Base-by-base conservation (phyloP, 2,329 filamentous ascomycete genomes). In the Pseudovirgaria hyperparasitica region DNA sequence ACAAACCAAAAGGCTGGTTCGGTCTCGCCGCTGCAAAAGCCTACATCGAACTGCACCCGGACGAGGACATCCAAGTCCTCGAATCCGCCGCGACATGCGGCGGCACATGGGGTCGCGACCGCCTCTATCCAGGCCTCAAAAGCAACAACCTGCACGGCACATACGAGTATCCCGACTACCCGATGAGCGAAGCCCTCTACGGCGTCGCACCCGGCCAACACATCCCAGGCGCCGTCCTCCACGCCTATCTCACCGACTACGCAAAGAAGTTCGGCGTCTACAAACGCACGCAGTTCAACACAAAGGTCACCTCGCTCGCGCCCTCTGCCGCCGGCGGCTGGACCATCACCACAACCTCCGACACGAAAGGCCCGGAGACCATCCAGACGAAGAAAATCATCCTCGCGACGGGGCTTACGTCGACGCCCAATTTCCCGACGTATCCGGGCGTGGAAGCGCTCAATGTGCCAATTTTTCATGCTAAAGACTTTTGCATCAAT, bases 321-420 rank as follows among this genome's bases (percentile, higher is more conserved):
- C 57, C 62, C 5, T 41, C 42, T 9, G 38, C 39, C 14, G 31
- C 30, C 3, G 36, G 36, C 2, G 27, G 50, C 22, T 50, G 47
- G 46, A 36, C 30, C 1, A 18, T 49, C 8, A 36, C 30, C 9
- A 36, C 9, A 16, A 21, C 10, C 14, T 23, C 4, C 10, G 10
- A 5, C 8, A n/a, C 8, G 1, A 28, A 28, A 2, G 27, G 29
- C 5, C 18, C 22, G 2, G 28, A 24, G n/a, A 36, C 16, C 6
- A 38, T 50, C 38, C 17, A 44, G 39, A 33, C 52, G 2, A 48
- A 46, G 9, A 73, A 70, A 40, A 51, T 80, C 24, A 63, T 80
- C 17, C 45, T 79, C 5, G 70, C 73, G 2, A 72, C 70, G 2
- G 75, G 75, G 2, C 48, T 75, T 14, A 70, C 69, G 0, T 76